Base-by-base conservation (phyloP, 192 early-diverging fungal genomes). In the Coemansia sp. region DNA sequence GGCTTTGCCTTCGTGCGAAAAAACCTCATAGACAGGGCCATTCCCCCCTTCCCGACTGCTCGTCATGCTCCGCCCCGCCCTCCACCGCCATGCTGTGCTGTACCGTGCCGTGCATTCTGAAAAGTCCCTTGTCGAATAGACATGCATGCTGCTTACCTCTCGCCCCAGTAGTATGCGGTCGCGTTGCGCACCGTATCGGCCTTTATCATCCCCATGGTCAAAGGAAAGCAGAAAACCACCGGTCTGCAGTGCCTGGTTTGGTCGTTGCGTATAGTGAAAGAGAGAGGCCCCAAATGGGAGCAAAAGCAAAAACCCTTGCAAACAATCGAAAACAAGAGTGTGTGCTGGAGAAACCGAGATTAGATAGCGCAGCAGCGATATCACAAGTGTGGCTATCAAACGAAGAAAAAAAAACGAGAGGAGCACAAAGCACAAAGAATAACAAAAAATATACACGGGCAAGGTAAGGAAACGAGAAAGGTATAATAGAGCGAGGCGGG, bases 161-260 rank as follows among this genome's bases (percentile, higher is more conserved):
- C 54, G 43, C 77, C 77, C 77, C 77, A 80, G 38, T 62, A 80
- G 66, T 80, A 73, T 32, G 64, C 32, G 1, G 54, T 60, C 29
- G 58, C 62, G 43, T 69, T 69, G 18, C 59, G 60, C 27, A 58
- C 77, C 6, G 58, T 58, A 28, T 80, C 77, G 14, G 43, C 29
- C 10, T 69, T 65, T 46, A 80, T 73, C 70, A 80, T 73, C 19
- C 77, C 77, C 77, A 80, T 80, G 53, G 47, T 23, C 42, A 21
- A 44, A 19, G n/a, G 6, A 44, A 44, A 44, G 6, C 19, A 44
- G 18, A 16, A n/a, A 44, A 44, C 6, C 16, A 19, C 16, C 42
- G 42, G 35, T 38, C 35, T 38, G 35, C 35, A 16, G 35, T 16
- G 35, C 35, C 35, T 10, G n/a, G 35, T 16, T 38, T 38, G 11